phyloP scores from a whole-genome alignment of 129 eudicot species.

The Escallonia herrerae region DNA sequence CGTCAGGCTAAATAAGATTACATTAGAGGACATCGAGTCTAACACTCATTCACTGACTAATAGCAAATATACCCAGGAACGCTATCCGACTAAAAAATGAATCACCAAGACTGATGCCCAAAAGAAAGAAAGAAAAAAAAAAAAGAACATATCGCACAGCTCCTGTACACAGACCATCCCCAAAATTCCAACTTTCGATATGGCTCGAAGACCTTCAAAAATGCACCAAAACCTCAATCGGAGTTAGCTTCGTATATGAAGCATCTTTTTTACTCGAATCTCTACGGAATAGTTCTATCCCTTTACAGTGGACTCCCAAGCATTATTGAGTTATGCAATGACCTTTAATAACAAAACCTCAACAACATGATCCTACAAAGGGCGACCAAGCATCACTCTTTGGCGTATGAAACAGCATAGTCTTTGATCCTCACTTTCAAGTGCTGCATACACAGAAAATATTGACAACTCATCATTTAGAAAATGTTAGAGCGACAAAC shows the following conservation, averaged over 20 bases:
- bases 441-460: constrained; percentile 35
- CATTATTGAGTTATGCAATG: too few relatives aligned
- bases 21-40: too few relatives aligned
- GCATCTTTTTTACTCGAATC: constrained; percentile 11
- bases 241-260: not conserved
- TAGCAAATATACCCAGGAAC: too few relatives aligned
- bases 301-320: constrained; percentile 4
- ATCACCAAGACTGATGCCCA: not conserved
- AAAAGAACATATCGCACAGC: not conserved
- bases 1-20: too few relatives aligned
- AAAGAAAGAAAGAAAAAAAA: too few relatives aligned
- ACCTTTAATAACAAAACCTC: too few relatives aligned
- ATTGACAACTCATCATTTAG: not conserved
- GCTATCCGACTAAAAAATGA: not conserved
- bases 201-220: not conserved
- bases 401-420: constrained; percentile 34
- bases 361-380: not conserved
- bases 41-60: too few relatives aligned
- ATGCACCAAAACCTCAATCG: constrained; percentile 14
- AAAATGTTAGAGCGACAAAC: not conserved
- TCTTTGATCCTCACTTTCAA: constrained; percentile 78
- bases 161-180: constrained; percentile 28
- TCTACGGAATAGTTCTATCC: not conserved
- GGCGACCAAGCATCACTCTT: constrained; percentile 26
- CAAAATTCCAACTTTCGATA: not conserved